Percentiles rank a stretch among this genome's conserved stretches.
Conservation (phyloP, 2,329 filamentous ascomycete species). For the Sclerotinia glacialis region DNA sequence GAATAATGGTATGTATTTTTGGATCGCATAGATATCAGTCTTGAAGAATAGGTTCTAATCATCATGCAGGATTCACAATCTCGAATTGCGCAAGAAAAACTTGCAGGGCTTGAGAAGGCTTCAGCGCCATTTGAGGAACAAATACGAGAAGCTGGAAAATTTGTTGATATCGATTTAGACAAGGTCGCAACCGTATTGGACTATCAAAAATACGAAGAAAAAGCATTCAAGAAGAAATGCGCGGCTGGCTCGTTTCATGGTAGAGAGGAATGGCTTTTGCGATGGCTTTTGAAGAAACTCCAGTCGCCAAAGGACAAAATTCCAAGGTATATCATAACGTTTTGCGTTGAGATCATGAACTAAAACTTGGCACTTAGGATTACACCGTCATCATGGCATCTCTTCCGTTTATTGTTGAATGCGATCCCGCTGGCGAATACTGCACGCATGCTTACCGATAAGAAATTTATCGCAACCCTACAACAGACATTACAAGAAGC, state of each 20-base stretch:
- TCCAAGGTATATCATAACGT: conserved; percentile 31
- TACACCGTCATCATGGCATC: conserved; percentile 50
- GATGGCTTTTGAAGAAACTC: conserved; percentile 63
- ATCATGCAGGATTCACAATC: conserved; percentile 35
- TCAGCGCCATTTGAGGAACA: conserved; percentile 40
- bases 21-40: background rate
- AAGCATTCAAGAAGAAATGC: conserved; percentile 13
- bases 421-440: conserved; percentile 67
- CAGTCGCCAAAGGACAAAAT: conserved; percentile 41
- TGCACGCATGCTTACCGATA: conserved; percentile 68
- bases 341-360: background rate
- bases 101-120: conserved; percentile 38
- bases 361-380: conserved; percentile 24
- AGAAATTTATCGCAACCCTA: conserved; percentile 64
- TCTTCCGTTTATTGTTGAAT: conserved; percentile 59
- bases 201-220: conserved; percentile 1
- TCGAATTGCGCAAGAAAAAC: conserved; percentile 37
- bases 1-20: conserved; percentile 2
- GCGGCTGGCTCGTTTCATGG: conserved; percentile 33
- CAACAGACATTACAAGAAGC: conserved; percentile 63
- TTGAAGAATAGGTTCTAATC: background rate
- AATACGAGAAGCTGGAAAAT: conserved; percentile 39
- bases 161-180: conserved; percentile 36
- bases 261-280: conserved; percentile 64
- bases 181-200: conserved; percentile 24